Evolutionary conservation across 176 grass and related monocot genomes (phyloP), one percentile per base, ranked within the genome.

Genomic region (Ampelocalamus luodianensis): DNA sequence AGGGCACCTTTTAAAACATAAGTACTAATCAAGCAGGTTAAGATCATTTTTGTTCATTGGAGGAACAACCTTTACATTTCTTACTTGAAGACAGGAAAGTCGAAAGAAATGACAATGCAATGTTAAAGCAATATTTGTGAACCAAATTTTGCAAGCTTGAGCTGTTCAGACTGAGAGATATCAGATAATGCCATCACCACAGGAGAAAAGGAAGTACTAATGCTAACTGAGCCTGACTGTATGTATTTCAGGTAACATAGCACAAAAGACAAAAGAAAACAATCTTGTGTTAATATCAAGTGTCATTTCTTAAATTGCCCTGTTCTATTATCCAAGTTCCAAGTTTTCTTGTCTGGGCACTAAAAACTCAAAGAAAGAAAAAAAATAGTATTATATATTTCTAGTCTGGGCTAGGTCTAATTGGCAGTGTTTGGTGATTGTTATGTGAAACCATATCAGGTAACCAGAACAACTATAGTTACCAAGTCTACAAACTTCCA

Each of bases 261-360:
- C 18, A 39, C 4, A 71, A 70, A 70, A 48, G 23, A 64, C 5
- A 23, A 85, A 68, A 17, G 4, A 1, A 56, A 56, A 58, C 42
- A 27, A 15, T 36, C 6, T 74, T 83, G 10, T 85, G 63, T 78
- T 78, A 58, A 70, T 45, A 78, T 18, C 39, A 46, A 29, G 75
- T n/a, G 18, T 22, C 7, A 70, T 45, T 46, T 85, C 40, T 60
- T 60, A 48, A 46, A 49, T 45, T 39, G 1, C 8, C 20, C 45
- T 37, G 9, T 78, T 71, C 59, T 61, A 49, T 15, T 6, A 50
- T 53, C n/a, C 39, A 79, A 71, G n/a, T 71, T 71, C 9, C 13
- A 63, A 62, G 7, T 39, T 29, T 72, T 62, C 10, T 72, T 36
- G 16, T 13, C 15, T 40, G 32, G 39, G n/a, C 20, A 72, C 44